Percentiles rank a stretch among this genome's conserved stretches.
These are phyloP conservation scores for Lycium ferocissimum DNA, from an alignment of 257 asterid species.

Conservation along the genomic window DNA sequence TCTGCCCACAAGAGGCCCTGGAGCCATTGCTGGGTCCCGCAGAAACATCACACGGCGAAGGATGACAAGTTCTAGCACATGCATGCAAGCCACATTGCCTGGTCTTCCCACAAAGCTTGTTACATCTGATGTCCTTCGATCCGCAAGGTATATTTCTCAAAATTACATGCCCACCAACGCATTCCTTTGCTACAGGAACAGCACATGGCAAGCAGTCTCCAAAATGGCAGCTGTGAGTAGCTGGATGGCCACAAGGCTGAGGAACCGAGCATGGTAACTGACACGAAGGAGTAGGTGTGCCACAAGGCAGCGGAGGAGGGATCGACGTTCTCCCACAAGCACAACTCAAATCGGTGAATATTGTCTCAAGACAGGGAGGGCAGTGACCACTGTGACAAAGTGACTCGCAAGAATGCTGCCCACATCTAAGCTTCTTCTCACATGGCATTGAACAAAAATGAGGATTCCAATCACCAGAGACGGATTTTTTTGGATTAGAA, in stretches of 20 bases:
- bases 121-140: constrained; percentile 90
- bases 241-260: constrained; percentile 94
- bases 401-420: constrained; percentile 88
- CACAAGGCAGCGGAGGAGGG: constrained; percentile 98
- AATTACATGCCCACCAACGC: constrained; percentile 93
- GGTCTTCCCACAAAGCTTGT: constrained; percentile 90
- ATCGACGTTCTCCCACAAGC: constrained; percentile 93
- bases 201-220: constrained; percentile 98
- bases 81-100: constrained; percentile 98
- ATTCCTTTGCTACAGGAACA: constrained; percentile 83
- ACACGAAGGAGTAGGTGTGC: constrained; percentile 89
- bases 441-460: constrained; percentile 96
- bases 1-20: constrained; percentile 82
- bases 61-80: constrained; percentile 90
- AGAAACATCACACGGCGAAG: constrained; percentile 75
- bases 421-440: constrained; percentile 94
- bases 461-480: constrained; percentile 66
- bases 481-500: constrained; percentile 55
- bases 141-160: constrained; percentile 94
- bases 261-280: constrained; percentile 86
- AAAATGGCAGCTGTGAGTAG: constrained; percentile 96
- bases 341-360: constrained; percentile 87
- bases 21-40: constrained; percentile 45
- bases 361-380: constrained; percentile 94
- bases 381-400: constrained; percentile 99